phyloP scores from a whole-genome alignment of 2,329 filamentous ascomycete species.

The Colletotrichum noveboracense region DNA sequence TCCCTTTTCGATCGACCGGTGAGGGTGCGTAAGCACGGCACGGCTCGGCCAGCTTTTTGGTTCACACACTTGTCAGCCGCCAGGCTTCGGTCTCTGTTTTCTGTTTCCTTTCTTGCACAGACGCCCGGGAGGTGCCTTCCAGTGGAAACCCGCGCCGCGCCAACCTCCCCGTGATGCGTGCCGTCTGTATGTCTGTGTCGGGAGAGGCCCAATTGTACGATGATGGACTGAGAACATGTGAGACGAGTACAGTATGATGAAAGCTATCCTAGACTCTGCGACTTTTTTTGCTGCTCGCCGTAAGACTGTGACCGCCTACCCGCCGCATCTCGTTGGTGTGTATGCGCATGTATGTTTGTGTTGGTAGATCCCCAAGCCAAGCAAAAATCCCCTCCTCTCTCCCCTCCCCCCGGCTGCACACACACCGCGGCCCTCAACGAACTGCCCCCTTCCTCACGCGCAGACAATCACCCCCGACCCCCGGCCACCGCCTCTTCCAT shows the following conservation, averaged over 20 bases:
- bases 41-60: constrained; percentile 4
- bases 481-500: not conserved
- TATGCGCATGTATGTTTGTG: not conserved
- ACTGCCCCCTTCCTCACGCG: not conserved
- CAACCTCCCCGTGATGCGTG: not conserved
- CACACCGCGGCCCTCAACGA: not conserved
- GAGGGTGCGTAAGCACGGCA: constrained; percentile 16
- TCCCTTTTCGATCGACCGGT: constrained; percentile 17
- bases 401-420: not conserved
- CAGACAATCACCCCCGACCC: not conserved
- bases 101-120: not conserved
- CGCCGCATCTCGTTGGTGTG: not conserved
- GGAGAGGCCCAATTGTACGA: not conserved
- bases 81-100: not conserved
- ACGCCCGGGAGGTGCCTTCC: not conserved
- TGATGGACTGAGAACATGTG: not conserved
- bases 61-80: not conserved
- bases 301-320: not conserved
- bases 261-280: not conserved
- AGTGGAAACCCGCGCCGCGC: not conserved
- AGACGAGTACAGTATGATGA: constrained; percentile 3
- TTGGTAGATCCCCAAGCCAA: not conserved
- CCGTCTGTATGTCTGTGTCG: not conserved
- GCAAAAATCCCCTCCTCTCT: not conserved
- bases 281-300: not conserved